A percentile compares a stretch with the other conserved stretches of the same genome.
phyloP scores from a whole-genome alignment of 192 early-diverging fungal genomes.

The Podila epicladia region DNA sequence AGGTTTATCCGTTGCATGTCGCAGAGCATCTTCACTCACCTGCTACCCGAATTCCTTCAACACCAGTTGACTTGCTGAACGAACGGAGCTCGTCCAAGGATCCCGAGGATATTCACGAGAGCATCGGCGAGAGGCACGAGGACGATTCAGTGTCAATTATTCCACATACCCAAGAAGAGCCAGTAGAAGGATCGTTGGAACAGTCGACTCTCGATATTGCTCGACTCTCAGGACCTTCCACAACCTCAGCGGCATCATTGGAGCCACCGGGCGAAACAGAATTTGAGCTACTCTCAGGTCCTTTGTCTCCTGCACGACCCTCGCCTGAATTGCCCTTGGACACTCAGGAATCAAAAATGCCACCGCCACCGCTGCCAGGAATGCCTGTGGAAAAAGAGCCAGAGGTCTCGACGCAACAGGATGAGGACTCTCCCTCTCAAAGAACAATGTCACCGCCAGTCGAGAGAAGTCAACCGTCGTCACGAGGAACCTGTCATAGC shows the following conservation, averaged over 20 bases:
- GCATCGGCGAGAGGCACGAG: neutral
- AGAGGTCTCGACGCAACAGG: neutral
- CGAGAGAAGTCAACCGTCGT: neutral
- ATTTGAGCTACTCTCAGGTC: neutral
- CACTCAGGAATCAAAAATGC: neutral
- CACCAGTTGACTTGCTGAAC: neutral
- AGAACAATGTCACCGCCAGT: neutral
- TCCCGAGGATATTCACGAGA: neutral
- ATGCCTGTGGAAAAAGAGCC: neutral
- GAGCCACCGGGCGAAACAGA: no score
- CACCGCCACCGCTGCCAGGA: neutral
- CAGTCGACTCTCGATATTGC: neutral
- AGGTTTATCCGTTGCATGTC: neutral
- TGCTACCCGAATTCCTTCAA: neutral
- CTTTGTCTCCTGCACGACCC: no score
- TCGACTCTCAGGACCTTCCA: neutral
- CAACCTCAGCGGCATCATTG: neutral
- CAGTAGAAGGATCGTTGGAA: neutral
- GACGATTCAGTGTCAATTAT: neutral
- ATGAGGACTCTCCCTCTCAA: neutral
- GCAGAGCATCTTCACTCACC: neutral
- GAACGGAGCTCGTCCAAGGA: constrained; percentile 5
- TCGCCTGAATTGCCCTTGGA: neutral
- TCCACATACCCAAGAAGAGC: neutral
- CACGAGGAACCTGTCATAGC: neutral